phyloP scores from a whole-genome alignment of 306 rosid species.

The peach (Prunus persica) region Prunus_persica_NCBIv2 NC_034011.1:26589501-26590000 shows the following conservation, averaged over 20 bases:
- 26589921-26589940: conserved; percentile 20
- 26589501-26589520: not conserved
- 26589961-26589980: conserved; percentile 7
- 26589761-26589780: not conserved
- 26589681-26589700: not conserved
- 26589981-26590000: conserved; percentile 16
- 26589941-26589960: conserved; percentile 14
- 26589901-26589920: conserved; percentile 25
- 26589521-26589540: not conserved
- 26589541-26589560: not conserved
- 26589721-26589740: not conserved
- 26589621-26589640: not conserved
- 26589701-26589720: not conserved
- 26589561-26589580: conserved; percentile 5
- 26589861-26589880: not conserved
- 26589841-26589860: not conserved
- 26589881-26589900: not conserved
- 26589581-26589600: conserved; percentile 27
- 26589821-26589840: no score
- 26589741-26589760: not conserved
- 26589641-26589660: not conserved
- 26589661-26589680: not conserved
- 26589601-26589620: conserved; percentile 24
- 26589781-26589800: no score
- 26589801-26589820: not conserved